phyloP scores from a whole-genome alignment of 106 monocot genomes.

The Amphibolis antarctica region DNA sequence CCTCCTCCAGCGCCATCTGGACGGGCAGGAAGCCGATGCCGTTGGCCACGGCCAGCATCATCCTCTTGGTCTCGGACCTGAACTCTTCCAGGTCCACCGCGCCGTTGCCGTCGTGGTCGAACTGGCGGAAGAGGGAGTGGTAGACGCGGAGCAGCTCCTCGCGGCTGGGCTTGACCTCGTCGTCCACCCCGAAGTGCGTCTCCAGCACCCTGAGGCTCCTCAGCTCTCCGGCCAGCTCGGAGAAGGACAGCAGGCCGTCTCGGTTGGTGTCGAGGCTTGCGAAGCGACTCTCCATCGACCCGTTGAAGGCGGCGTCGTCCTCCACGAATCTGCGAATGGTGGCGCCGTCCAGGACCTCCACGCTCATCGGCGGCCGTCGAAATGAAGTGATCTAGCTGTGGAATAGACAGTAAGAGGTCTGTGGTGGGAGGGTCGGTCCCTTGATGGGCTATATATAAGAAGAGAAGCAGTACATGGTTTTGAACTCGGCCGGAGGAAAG shows the following conservation, averaged over 20 bases:
- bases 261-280: conserved; percentile 28
- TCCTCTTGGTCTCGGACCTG: conserved; percentile 36
- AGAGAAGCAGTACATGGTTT: no score
- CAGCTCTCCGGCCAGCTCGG: conserved; percentile 31
- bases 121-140: conserved; percentile 31
- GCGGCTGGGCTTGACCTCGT: conserved; percentile 9
- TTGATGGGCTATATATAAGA: no score
- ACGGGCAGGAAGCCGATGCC: conserved; percentile 21
- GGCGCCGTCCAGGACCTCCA: conserved; percentile 38
- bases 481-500: no score
- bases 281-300: conserved; percentile 11
- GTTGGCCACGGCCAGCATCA: conserved; percentile 25
- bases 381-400: no score
- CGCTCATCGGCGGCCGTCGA: conserved; percentile 26
- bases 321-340: conserved; percentile 37
- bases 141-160: conserved; percentile 33
- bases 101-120: conserved; percentile 46
- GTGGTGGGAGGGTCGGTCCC: no score
- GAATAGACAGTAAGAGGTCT: no score
- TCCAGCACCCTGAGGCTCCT: conserved; percentile 36
- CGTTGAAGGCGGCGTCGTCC: conserved; percentile 27
- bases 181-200: conserved; percentile 36
- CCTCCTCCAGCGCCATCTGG: conserved; percentile 20
- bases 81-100: conserved; percentile 56
- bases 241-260: conserved; percentile 10